Evolutionary conservation across 2,329 filamentous ascomycete species (phyloP).

Genomic region (Colletotrichum scovillei): DNA sequence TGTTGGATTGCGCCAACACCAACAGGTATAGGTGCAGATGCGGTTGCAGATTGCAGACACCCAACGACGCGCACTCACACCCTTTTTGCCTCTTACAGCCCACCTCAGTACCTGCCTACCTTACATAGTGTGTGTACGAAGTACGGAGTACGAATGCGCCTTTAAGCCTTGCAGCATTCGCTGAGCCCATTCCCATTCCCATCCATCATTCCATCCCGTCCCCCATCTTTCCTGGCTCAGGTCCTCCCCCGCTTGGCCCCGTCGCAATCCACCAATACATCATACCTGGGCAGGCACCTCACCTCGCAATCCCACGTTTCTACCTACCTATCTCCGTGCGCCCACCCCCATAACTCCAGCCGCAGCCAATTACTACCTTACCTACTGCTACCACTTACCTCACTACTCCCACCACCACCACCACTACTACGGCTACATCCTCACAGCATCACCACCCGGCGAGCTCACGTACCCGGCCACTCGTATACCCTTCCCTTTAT

Average conservation of each 20-base stretch:
- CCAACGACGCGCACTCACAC: background rate
- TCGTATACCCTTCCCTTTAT: background rate
- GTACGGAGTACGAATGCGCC: background rate
- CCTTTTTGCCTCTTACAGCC: background rate
- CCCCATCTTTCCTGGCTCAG: background rate
- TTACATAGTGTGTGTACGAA: too few relatives aligned
- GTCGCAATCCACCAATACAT: constrained; percentile 12
- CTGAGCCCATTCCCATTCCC: background rate
- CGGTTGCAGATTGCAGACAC: background rate
- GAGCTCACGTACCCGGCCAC: background rate
- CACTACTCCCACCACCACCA: background rate
- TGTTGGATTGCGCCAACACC: constrained; percentile 17
- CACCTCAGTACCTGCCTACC: background rate
- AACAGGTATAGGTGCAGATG: constrained; percentile 7
- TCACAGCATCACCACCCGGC: constrained; percentile 23
- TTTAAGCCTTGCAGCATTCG: background rate
- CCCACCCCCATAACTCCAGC: background rate
- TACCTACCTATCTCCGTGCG: background rate
- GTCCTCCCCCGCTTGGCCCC: constrained; percentile 9
- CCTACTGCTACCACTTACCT: background rate
- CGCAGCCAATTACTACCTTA: background rate
- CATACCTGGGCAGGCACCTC: constrained; percentile 1
- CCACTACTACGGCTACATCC: background rate
- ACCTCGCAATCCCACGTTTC: background rate
- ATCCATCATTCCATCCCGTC: background rate